phyloP scores from a whole-genome alignment of 768 basidiomycete genomes.

The Strobilomyces dryophilus region DNA sequence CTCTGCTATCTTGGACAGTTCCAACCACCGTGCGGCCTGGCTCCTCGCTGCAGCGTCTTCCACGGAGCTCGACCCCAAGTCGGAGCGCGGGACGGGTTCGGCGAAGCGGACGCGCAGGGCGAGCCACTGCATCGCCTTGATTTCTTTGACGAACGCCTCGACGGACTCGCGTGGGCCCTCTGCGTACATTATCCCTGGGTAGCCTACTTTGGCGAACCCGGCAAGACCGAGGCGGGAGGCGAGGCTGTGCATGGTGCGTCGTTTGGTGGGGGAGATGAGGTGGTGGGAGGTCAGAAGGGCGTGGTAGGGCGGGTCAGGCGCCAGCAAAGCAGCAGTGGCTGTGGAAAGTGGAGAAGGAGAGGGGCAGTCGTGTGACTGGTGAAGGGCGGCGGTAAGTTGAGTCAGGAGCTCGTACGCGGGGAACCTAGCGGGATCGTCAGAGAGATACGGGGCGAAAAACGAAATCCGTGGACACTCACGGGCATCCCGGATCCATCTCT shows the following conservation, averaged over 20 bases:
- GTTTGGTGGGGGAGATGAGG: constrained; percentile 59
- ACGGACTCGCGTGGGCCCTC: not conserved
- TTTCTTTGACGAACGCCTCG: constrained; percentile 60
- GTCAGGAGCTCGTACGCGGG: constrained; percentile 59
- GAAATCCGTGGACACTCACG: constrained; percentile 9
- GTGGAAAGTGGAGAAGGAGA: not conserved
- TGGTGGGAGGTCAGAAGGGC: constrained; percentile 73
- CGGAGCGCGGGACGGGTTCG: constrained; percentile 32
- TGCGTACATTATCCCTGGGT: not conserved
- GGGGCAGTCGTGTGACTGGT: constrained; percentile 22
- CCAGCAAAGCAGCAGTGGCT: not conserved
- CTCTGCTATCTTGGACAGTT: constrained; percentile 67
- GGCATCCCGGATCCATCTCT: constrained; percentile 32
- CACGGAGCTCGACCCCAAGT: not conserved
- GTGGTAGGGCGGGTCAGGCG: constrained; percentile 38
- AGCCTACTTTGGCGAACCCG: constrained; percentile 67
- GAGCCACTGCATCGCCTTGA: constrained; percentile 78
- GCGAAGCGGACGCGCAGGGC: constrained; percentile 61
- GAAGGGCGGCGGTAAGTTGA: constrained; percentile 55
- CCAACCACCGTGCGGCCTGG: constrained; percentile 40
- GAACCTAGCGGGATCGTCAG: constrained; percentile 39
- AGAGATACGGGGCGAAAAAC: not conserved
- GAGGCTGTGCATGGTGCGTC: constrained; percentile 54
- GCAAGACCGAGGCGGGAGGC: constrained; percentile 47
- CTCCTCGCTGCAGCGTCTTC: not conserved